phyloP scores from a whole-genome alignment of 306 rosid species.

The Acacia crassicarpa region DNA sequence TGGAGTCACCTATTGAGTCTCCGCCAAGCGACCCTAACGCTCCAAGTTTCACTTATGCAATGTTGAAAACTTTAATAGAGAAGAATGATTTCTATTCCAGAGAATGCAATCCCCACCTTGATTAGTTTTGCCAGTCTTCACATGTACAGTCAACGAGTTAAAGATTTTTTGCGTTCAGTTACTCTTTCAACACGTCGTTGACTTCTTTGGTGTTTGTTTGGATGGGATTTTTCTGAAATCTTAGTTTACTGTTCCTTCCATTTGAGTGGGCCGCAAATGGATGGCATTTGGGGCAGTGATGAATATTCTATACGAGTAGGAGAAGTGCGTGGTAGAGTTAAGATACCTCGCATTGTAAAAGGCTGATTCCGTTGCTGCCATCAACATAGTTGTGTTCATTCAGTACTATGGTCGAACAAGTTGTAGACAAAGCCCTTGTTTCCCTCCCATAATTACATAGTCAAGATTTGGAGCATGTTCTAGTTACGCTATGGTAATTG shows the following conservation, averaged over 20 bases:
- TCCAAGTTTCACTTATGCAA: conserved; percentile 49
- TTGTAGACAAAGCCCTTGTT: conserved; percentile 17
- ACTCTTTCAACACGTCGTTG: background rate
- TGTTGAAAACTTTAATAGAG: conserved; percentile 48
- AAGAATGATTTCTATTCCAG: conserved; percentile 70
- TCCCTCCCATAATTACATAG: background rate
- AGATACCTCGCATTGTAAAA: background rate
- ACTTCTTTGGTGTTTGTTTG: background rate
- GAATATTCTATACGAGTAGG: conserved; percentile 13
- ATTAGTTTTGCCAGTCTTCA: conserved; percentile 15
- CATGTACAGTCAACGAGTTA: background rate
- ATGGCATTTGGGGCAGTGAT: conserved; percentile 1
- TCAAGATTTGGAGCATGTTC: conserved; percentile 19
- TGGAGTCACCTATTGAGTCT: conserved; percentile 53
- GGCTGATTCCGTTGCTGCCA: background rate
- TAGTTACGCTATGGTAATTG: background rate
- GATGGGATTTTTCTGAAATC: background rate
- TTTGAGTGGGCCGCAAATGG: background rate
- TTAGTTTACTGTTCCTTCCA: background rate
- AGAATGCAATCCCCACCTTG: conserved; percentile 76
- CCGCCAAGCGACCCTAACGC: conserved; percentile 59
- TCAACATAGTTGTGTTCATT: conserved; percentile 7
- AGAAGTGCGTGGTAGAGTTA: conserved; percentile 5
- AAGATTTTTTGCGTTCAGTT: conserved; percentile 23
- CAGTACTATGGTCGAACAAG: conserved; percentile 19